Percentiles rank a stretch among this genome's conserved stretches.
Conservation (phyloP, 257 asterid genomes). For the Solanum rostratum region DNA sequence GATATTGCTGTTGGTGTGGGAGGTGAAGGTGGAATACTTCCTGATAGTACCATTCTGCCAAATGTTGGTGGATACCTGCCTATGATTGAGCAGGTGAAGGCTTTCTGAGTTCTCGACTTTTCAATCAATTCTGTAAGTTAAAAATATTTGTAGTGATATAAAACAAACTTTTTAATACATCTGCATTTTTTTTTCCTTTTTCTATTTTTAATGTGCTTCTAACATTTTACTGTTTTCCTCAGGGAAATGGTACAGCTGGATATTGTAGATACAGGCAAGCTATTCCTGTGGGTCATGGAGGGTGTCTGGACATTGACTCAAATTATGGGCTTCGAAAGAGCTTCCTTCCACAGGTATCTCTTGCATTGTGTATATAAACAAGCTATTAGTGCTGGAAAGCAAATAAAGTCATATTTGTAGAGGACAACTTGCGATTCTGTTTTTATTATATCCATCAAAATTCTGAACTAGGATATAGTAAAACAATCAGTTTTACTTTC, state of each 20-base stretch:
- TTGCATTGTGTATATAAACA: neutral
- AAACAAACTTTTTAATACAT: neutral
- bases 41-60: too few relatives aligned
- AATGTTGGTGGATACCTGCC: too few relatives aligned
- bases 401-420: neutral
- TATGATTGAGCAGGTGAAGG: too few relatives aligned
- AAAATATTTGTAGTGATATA: neutral
- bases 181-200: neutral
- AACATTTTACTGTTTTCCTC: neutral
- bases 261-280: constrained; percentile 79
- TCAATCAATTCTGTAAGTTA: neutral
- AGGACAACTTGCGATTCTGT: neutral
- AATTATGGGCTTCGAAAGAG: constrained; percentile 54
- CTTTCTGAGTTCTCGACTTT: neutral
- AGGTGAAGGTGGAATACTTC: too few relatives aligned
- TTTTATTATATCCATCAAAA: neutral
- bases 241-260: constrained; percentile 63
- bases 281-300: constrained; percentile 56
- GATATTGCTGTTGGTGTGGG: too few relatives aligned
- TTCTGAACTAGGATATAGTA: neutral
- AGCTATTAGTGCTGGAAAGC: neutral
- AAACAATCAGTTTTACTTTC: neutral
- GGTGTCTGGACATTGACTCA: constrained; percentile 52
- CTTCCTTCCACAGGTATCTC: constrained; percentile 66
- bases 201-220: neutral